These are phyloP conservation scores for Fusarium incarnatum DNA, from an alignment of 2,329 filamentous ascomycete species.

Conservation along the genomic window DNA sequence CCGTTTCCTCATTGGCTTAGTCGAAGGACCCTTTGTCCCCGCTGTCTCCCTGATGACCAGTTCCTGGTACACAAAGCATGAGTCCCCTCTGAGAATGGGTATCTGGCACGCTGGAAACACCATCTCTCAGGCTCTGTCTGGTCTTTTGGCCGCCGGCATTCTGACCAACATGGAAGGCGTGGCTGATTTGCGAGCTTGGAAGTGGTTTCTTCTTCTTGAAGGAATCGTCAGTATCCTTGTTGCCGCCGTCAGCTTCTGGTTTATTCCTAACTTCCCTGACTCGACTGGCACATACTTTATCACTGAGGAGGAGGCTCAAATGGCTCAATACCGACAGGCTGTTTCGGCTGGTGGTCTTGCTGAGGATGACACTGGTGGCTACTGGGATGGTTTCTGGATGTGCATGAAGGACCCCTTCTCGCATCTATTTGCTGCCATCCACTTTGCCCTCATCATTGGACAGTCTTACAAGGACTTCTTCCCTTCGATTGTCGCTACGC, in stretches of 20 bases:
- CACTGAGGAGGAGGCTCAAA: conserved; percentile 54
- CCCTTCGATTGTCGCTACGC: conserved; percentile 52
- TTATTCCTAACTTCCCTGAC: conserved; percentile 53
- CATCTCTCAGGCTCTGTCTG: conserved; percentile 58
- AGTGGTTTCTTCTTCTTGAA: conserved; percentile 59
- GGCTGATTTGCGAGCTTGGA: conserved; percentile 52
- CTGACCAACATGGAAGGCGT: conserved; percentile 57
- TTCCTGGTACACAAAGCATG: conserved; percentile 61
- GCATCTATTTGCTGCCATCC: conserved; percentile 53
- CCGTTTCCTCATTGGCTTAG: conserved; percentile 49
- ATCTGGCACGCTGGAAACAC: conserved; percentile 60
- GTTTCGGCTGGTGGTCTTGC: conserved; percentile 52
- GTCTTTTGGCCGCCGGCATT: conserved; percentile 58
- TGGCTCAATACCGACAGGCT: conserved; percentile 53
- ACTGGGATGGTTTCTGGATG: conserved; percentile 53
- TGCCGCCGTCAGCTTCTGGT: conserved; percentile 49
- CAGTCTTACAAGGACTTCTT: conserved; percentile 58
- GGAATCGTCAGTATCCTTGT: conserved; percentile 49
- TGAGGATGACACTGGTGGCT: conserved; percentile 54
- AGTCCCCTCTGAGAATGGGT: conserved; percentile 57
- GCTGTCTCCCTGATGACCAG: conserved; percentile 57
- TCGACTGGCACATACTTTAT: conserved; percentile 50
- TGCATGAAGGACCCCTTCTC: conserved; percentile 52
- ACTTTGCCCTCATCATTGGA: conserved; percentile 58
- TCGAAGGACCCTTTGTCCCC: conserved; percentile 58